Evolutionary conservation across 371 early-diverging fungal genomes (phyloP).

Genomic region (Parasitella parasitica): DNA sequence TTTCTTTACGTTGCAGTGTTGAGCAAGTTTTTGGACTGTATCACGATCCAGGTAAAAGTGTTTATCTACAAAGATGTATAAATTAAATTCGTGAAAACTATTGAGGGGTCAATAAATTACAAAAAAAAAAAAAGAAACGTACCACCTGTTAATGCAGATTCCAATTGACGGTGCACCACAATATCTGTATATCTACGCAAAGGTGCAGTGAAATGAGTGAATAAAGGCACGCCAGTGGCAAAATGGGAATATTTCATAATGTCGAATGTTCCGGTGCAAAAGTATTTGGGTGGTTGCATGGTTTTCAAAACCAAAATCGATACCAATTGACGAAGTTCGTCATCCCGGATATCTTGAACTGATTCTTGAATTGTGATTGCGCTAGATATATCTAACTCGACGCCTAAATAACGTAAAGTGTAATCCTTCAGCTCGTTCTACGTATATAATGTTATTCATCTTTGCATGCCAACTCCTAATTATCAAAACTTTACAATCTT

Average conservation of each 20-base stretch:
- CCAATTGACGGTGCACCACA: constrained; percentile 87
- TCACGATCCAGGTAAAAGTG: constrained; percentile 56
- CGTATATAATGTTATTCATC: no score
- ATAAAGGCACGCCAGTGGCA: constrained; percentile 73
- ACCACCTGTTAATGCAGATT: constrained; percentile 25
- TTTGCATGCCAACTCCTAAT: no score
- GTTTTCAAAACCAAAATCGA: constrained; percentile 68
- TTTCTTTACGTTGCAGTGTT: constrained; percentile 78
- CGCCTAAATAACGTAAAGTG: constrained; percentile 50
- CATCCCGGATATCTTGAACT: constrained; percentile 61
- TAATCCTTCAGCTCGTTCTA: constrained; percentile 42
- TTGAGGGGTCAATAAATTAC: no score
- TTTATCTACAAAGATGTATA: constrained; percentile 34
- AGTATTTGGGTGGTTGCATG: constrained; percentile 85
- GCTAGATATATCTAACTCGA: constrained; percentile 47
- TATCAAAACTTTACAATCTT: constrained; percentile 61
- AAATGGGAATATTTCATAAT: constrained; percentile 70
- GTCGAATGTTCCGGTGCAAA: constrained; percentile 79
- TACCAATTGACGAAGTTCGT: constrained; percentile 50
- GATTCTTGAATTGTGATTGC: constrained; percentile 64
- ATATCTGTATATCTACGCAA: constrained; percentile 95
- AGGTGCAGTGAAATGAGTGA: constrained; percentile 93
- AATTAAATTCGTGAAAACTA: neutral
- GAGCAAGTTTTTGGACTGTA: constrained; percentile 55
- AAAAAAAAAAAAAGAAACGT: neutral